Percentiles rank a stretch among this genome's conserved stretches.
Evolutionary conservation across 1,284 basidiomycete genomes (phyloP).

Genomic region (Cryptococcus sp.): DNA sequence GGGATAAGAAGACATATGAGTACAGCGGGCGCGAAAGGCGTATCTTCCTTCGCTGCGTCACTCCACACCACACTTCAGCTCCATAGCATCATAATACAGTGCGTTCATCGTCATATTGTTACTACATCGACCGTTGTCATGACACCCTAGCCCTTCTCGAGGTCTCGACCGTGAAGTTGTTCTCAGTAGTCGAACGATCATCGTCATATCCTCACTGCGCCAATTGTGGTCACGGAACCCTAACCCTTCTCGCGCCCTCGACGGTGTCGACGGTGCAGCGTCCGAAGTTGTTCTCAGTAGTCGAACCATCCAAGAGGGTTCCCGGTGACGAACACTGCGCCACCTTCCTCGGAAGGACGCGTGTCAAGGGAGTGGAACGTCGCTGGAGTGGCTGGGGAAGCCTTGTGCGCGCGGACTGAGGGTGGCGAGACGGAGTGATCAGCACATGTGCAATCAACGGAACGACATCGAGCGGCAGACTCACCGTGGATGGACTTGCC

Average conservation of each 20-base stretch:
- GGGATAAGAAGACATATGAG: no score
- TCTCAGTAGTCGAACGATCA: no score
- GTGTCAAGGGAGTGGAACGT: conserved; percentile 47
- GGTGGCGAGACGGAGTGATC: background rate
- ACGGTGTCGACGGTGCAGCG: no score
- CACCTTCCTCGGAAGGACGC: conserved; percentile 36
- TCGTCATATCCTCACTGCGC: background rate
- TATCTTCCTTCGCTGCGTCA: no score
- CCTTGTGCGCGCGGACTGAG: conserved; percentile 41
- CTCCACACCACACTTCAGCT: no score
- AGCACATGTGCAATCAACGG: background rate
- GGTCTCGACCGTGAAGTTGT: no score
- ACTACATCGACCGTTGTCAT: no score
- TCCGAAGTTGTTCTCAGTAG: conserved; percentile 21
- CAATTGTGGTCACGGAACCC: background rate
- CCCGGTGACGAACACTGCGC: conserved; percentile 41
- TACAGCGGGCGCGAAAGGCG: no score
- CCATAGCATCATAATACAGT: no score
- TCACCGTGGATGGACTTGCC: conserved; percentile 44
- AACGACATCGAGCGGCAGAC: conserved; percentile 3
- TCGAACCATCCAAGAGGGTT: conserved; percentile 43
- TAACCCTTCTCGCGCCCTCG: background rate
- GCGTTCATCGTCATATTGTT: no score
- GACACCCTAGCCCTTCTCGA: no score
- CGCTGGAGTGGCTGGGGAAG: conserved; percentile 19